Percentiles rank a stretch among this genome's conserved stretches.
Evolutionary conservation across 2,329 filamentous ascomycete genomes (phyloP).

Genomic region (Neoscytalidium dimidiatum): DNA sequence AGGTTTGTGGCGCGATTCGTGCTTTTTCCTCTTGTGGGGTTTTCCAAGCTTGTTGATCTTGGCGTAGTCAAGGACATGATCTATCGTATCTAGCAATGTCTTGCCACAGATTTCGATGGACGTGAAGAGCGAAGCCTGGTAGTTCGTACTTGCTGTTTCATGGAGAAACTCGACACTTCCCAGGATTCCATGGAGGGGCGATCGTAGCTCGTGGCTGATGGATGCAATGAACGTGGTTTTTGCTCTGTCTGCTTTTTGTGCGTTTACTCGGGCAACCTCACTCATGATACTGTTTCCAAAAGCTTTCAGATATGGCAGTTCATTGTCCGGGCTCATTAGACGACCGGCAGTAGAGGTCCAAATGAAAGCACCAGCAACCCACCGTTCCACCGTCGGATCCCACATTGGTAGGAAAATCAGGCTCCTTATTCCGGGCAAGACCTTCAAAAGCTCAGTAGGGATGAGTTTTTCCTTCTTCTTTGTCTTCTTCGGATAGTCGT

Average conservation of each 20-base stretch:
- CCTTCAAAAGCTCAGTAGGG: slow-evolving; percentile 34
- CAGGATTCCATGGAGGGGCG: slow-evolving; percentile 17
- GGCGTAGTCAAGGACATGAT: slow-evolving; percentile 32
- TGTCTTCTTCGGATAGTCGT: slow-evolving; percentile 22
- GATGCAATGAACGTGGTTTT: slow-evolving; percentile 46
- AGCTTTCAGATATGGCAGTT: slow-evolving; percentile 15
- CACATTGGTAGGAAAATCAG: slow-evolving; percentile 18
- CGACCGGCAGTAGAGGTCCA: slow-evolving; percentile 17
- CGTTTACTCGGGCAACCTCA: slow-evolving; percentile 57
- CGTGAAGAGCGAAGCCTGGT: slow-evolving; percentile 13
- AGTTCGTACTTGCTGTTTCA: slow-evolving; percentile 21
- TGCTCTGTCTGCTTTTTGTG: slow-evolving; percentile 42
- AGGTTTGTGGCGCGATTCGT: background rate
- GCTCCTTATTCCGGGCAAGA: slow-evolving; percentile 23
- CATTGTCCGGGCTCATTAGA: slow-evolving; percentile 19
- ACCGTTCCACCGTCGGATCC: slow-evolving; percentile 18
- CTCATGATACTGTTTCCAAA: slow-evolving; percentile 56
- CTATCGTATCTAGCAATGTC: slow-evolving; percentile 46
- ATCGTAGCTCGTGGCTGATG: slow-evolving; percentile 39
- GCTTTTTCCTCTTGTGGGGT: slow-evolving; percentile 22
- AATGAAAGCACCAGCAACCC: slow-evolving; percentile 15
- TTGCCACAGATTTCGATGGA: slow-evolving; percentile 43
- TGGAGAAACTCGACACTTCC: slow-evolving; percentile 22
- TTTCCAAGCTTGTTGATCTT: slow-evolving; percentile 39
- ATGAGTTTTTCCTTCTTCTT: slow-evolving; percentile 31